A percentile compares a stretch with the other conserved stretches of the same genome.
phyloP scores from a whole-genome alignment of 352 stramenopile genomes.

The Globisporangium lucens region DNA sequence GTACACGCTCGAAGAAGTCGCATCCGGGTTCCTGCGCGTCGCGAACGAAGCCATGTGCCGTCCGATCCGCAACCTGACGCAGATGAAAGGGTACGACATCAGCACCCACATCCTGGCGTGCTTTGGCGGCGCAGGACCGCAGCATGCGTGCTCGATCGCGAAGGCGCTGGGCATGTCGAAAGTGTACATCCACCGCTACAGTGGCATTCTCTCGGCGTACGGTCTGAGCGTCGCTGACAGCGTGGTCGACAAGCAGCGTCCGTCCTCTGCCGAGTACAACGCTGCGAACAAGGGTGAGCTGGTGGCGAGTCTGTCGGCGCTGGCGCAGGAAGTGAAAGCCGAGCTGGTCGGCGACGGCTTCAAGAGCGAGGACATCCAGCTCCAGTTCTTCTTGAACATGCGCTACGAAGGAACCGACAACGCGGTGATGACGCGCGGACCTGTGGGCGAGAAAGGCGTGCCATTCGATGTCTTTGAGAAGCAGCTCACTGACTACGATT shows the following conservation, averaged over 20 bases:
- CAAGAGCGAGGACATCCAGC: conserved; percentile 86
- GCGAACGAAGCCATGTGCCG: conserved; percentile 99
- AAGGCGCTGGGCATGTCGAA: conserved; percentile 96
- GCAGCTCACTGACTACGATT: conserved; percentile 71
- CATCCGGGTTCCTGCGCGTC: conserved; percentile 97
- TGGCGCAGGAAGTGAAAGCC: conserved; percentile 58
- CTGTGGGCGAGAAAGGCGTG: conserved; percentile 39
- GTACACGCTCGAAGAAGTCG: conserved; percentile 93
- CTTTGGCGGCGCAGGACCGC: conserved; percentile 97
- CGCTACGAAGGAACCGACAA: conserved; percentile 98
- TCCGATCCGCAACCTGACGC: conserved; percentile 98
- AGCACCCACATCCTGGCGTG: conserved; percentile 95
- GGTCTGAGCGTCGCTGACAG: conserved; percentile 96
- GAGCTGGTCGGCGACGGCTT: conserved; percentile 84
- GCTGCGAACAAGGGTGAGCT: conserved; percentile 45
- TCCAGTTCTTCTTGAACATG: conserved; percentile 97
- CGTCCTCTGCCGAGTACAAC: conserved; percentile 69
- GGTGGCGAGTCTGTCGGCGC: conserved; percentile 39
- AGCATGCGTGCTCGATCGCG: conserved; percentile 97
- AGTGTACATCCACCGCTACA: conserved; percentile 98
- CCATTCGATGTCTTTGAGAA: conserved; percentile 26
- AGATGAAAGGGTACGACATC: conserved; percentile 98
- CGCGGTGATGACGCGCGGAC: conserved; percentile 93
- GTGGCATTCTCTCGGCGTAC: conserved; percentile 97
- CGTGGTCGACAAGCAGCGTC: conserved; percentile 96